Evolutionary conservation across 2,329 filamentous ascomycete genomes (phyloP), one percentile per base, ranked within the genome.

Genomic region (Sporothrix humicola): DNA sequence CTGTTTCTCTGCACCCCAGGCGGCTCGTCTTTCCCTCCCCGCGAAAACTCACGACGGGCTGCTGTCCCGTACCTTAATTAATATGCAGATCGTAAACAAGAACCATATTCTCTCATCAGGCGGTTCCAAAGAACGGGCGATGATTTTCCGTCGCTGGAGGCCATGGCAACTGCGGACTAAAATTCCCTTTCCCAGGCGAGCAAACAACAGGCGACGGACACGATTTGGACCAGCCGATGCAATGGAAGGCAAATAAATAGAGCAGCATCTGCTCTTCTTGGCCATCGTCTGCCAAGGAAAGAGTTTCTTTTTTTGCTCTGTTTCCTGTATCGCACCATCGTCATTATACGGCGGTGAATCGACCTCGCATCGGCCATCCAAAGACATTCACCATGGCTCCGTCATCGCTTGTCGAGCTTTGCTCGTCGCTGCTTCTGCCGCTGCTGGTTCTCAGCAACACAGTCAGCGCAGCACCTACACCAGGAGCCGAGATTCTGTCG

Each of bases 31-130:
- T 37, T 26, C 20, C 44, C 37, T 68, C 44, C 20, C 63, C 20
- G 42, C 42, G 10, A 42, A 8, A 63, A 44, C 7, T 15, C 13
- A 13, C 20, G 31, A 37, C 31, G 31, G 31, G 2, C 4, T 63
- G 12, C 61, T 50, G 54, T 15, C 56, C 42, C 44, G 69, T 71
- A 63, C 69, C 69, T 71, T 50, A 52, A 71, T 61, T 63, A 71
- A 50, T 71, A 17, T 71, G 58, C 54, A 59, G 10, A 15, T 20
- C 44, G 50, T 50, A 26, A n/a, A 50, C 44, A 48, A 48, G 44
- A 26, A 26, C 44, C 44, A 50, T 15, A 3, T 3, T 3, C 20
- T 68, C 23, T 5, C 20, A 50, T 10, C 37, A 13, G 13, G 20
- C 20, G 63, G 63, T 50, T 50, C 63, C 63, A 68, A 68, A 50